Percentiles rank a stretch among this genome's conserved stretches.
phyloP scores from a whole-genome alignment of 2,329 filamentous ascomycete genomes.

The Herpotrichia juniperi region DNA sequence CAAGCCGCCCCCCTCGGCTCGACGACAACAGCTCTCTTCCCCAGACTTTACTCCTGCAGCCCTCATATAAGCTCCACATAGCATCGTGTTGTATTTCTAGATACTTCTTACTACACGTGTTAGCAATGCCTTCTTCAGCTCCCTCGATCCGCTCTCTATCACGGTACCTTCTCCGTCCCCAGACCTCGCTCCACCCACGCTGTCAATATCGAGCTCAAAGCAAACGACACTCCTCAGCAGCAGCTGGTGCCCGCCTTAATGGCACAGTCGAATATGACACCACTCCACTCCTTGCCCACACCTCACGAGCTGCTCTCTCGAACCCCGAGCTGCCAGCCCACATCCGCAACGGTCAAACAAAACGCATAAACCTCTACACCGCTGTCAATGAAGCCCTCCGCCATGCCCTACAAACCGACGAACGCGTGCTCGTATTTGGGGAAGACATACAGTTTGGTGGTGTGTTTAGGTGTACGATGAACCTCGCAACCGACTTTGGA shows the following conservation, averaged over 20 bases:
- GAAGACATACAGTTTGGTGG: conserved; percentile 98
- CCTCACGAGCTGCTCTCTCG: conserved; percentile 71
- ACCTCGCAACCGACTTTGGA: conserved; percentile 85
- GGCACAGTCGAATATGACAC: conserved; percentile 85
- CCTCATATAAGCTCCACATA: neutral
- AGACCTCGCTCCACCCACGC: conserved; percentile 28
- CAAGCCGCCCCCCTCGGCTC: neutral
- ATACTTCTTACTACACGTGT: neutral
- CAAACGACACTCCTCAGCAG: conserved; percentile 56
- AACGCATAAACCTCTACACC: conserved; percentile 92
- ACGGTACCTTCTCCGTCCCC: conserved; percentile 35
- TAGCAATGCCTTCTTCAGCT: conserved; percentile 34
- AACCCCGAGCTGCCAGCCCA: conserved; percentile 74
- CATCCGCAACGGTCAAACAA: conserved; percentile 71
- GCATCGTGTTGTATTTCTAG: too few species aligned
- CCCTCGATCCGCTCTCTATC: conserved; percentile 39
- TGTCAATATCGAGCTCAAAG: conserved; percentile 25
- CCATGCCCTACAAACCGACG: conserved; percentile 80
- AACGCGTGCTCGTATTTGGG: conserved; percentile 88
- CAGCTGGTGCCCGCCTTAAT: conserved; percentile 71
- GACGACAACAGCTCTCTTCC: neutral
- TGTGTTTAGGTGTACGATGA: conserved; percentile 94
- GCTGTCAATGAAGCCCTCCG: conserved; percentile 89
- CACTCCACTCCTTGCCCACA: conserved; percentile 81
- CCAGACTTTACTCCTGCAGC: neutral